phyloP scores from a whole-genome alignment of 2,329 filamentous ascomycete genomes.

The Alternaria postmessia region DNA sequence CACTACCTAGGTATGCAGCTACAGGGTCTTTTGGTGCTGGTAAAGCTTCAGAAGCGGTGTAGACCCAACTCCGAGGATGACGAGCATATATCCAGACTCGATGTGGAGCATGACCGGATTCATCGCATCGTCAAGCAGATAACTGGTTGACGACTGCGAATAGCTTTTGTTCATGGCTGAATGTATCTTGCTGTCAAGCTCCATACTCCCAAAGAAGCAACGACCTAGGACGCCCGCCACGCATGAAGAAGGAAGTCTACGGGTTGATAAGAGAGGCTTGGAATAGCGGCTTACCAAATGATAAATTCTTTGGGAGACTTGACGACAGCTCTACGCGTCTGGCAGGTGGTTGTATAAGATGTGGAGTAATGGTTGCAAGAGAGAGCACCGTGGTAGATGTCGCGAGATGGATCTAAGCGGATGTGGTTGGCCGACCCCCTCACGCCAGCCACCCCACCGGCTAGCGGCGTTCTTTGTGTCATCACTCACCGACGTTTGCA shows the following conservation, averaged over 20 bases:
- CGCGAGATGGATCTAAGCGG: constrained; percentile 13
- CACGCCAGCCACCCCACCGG: constrained; percentile 13
- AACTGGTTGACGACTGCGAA: background rate
- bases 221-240: background rate
- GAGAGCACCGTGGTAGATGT: constrained; percentile 14
- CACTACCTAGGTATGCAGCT: background rate
- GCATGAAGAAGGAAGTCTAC: background rate
- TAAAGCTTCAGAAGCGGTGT: background rate
- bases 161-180: background rate
- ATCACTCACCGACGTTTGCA: constrained; percentile 17
- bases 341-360: background rate
- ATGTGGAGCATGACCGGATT: background rate
- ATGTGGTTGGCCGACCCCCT: constrained; percentile 24
- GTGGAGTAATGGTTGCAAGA: background rate
- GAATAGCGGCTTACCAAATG: background rate
- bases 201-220: background rate
- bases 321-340: background rate
- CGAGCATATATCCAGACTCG: background rate
- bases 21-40: background rate
- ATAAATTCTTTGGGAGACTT: background rate
- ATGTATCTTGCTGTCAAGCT: background rate
- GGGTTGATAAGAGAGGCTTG: background rate
- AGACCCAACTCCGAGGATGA: background rate
- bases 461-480: constrained; percentile 16
- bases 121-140: background rate